A percentile compares a stretch with the other conserved stretches of the same genome.
These are phyloP conservation scores for Conticribra guillardii DNA, from an alignment of 108 stramenopile species.

Conservation along the genomic window DNA sequence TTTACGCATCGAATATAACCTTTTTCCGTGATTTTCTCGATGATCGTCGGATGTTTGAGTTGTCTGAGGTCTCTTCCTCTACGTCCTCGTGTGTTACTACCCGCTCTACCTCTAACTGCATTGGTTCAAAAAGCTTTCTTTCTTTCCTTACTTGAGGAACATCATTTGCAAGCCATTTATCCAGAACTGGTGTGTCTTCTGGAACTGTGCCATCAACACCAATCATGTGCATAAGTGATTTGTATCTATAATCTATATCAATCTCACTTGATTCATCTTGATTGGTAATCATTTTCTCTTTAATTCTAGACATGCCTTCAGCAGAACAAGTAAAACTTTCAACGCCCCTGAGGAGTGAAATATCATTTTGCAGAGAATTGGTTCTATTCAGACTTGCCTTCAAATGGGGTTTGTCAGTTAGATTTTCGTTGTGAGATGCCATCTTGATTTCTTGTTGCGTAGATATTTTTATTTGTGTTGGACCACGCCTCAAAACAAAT, in stretches of 20 bases:
- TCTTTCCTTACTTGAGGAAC: too few species aligned
- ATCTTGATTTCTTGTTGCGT: neutral
- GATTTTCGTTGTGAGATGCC: constrained; percentile 12
- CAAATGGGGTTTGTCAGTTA: too few species aligned
- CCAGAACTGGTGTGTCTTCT: too few species aligned
- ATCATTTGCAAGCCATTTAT: constrained; percentile 26
- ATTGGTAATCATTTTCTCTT: constrained; percentile 29
- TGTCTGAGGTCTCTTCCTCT: too few species aligned
- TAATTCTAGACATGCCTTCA: constrained; percentile 26
- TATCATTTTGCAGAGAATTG: constrained; percentile 34
- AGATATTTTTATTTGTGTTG: constrained; percentile 1
- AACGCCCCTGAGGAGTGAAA: constrained; percentile 38
- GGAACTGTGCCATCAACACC: constrained; percentile 7
- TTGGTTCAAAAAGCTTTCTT: too few species aligned
- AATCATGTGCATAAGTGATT: constrained; percentile 20
- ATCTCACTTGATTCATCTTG: constrained; percentile 2
- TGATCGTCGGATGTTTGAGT: constrained; percentile 3
- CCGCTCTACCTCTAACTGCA: too few species aligned
- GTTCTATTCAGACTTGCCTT: too few species aligned
- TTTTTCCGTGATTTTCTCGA: constrained; percentile 4
- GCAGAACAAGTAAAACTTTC: constrained; percentile 34
- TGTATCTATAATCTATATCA: constrained; percentile 36
- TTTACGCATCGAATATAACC: neutral
- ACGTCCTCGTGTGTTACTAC: too few species aligned
- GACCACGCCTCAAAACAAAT: constrained; percentile 45